Conservation (phyloP, 192 early-diverging fungal genomes). For the Powellomyces hirtus region DNA sequence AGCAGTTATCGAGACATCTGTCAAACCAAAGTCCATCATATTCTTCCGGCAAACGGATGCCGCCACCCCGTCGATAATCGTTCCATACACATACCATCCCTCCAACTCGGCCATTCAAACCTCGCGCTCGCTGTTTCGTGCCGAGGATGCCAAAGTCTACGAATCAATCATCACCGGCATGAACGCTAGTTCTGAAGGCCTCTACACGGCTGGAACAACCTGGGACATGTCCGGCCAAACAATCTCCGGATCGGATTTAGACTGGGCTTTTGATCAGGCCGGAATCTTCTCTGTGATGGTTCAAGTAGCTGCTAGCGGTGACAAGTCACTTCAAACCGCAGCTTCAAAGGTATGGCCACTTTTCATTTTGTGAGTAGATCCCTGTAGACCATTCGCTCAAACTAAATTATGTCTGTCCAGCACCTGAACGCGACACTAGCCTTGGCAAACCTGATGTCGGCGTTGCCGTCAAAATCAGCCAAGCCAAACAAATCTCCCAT, state of each 20-base stretch:
- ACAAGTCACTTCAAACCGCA: neutral
- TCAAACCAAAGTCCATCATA: slow-evolving; percentile 7
- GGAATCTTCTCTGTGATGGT: slow-evolving; percentile 13
- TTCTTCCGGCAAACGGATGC: slow-evolving; percentile 13
- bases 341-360: neutral
- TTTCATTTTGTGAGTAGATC: too few relatives aligned
- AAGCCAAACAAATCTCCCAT: slow-evolving; percentile 7
- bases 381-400: neutral
- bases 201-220: slow-evolving; percentile 5
- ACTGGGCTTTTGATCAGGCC: slow-evolving; percentile 32
- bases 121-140: neutral
- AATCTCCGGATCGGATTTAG: slow-evolving; percentile 21
- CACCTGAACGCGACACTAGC: slow-evolving; percentile 8
- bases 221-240: slow-evolving; percentile 3
- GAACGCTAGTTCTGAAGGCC: neutral
- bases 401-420: neutral
- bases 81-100: slow-evolving; percentile 27
- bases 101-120: neutral
- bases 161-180: neutral
- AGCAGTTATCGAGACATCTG: neutral
- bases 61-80: neutral
- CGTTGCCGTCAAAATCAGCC: slow-evolving; percentile 5
- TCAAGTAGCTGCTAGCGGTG: neutral
- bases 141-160: slow-evolving; percentile 5
- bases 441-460: neutral